Evolutionary conservation across 164 flowering plant genomes (phyloP).

Genomic region (Stephania cephalantha): DNA sequence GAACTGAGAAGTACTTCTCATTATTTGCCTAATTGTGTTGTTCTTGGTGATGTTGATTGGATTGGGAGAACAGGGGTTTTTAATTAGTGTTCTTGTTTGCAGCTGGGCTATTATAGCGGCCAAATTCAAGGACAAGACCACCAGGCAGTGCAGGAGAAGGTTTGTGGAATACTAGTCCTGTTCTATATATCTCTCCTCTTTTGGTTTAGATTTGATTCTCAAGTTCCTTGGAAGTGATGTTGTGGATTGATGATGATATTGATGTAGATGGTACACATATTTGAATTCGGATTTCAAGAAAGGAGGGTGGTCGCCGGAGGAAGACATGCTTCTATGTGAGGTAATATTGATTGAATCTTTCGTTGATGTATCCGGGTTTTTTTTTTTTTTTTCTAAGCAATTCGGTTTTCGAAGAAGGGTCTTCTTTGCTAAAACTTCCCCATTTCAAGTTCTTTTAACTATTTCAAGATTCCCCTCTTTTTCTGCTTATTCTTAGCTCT

Average conservation of each 20-base stretch:
- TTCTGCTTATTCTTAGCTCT: not conserved
- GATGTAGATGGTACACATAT: conserved; percentile 86
- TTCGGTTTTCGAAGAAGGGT: too few species aligned
- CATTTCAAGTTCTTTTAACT: too few species aligned
- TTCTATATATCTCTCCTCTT: not conserved
- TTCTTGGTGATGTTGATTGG: too few species aligned
- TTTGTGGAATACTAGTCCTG: conserved; percentile 14
- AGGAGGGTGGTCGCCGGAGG: conserved; percentile 98
- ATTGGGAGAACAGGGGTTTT: not conserved
- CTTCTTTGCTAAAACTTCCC: too few species aligned
- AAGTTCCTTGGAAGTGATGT: conserved; percentile 5
- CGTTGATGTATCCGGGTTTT: too few species aligned
- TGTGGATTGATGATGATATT: not conserved
- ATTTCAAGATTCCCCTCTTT: not conserved
- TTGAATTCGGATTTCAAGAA: conserved; percentile 93
- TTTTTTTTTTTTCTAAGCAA: too few species aligned
- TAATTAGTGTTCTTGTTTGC: conserved; percentile 15
- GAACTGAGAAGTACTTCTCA: conserved; percentile 68
- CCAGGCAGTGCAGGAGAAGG: conserved; percentile 95
- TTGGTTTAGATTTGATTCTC: not conserved
- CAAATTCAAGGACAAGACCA: conserved; percentile 85
- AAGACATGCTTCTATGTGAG: conserved; percentile 90
- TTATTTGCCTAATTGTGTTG: not conserved
- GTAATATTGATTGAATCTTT: conserved; percentile 28
- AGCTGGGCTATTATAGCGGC: conserved; percentile 93